A percentile compares a stretch with the other conserved stretches of the same genome.
Conservation (phyloP, 2,329 filamentous ascomycete species). For the Neofusicoccum parvum region DNA sequence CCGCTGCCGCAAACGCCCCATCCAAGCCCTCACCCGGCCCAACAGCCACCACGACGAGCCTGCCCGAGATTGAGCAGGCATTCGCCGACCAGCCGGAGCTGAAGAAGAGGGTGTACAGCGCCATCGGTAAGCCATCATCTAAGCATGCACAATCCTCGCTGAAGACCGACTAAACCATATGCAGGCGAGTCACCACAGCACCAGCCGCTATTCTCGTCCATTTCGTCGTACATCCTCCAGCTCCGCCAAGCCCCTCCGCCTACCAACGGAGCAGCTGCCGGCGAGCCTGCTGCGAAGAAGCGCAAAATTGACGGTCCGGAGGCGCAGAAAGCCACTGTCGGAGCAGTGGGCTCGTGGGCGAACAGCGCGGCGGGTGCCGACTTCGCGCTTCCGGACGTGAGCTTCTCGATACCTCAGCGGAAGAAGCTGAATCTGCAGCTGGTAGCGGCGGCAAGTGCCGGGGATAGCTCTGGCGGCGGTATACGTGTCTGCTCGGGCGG, state of each 20-base stretch:
- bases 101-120: conserved; percentile 41
- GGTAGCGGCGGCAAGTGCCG: conserved; percentile 33
- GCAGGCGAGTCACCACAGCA: conserved; percentile 8
- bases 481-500: conserved; percentile 54
- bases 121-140: conserved; percentile 32
- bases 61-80: conserved; percentile 25
- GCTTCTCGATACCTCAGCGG: conserved; percentile 63
- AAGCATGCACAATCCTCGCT: not conserved
- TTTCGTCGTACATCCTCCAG: conserved; percentile 23
- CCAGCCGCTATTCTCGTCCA: conserved; percentile 20
- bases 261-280: conserved; percentile 8
- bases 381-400: conserved; percentile 51
- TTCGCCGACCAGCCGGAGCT: conserved; percentile 38
- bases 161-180: not conserved
- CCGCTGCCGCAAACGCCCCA: not conserved
- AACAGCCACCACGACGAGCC: not conserved
- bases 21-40: not conserved
- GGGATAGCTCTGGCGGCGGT: conserved; percentile 39
- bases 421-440: conserved; percentile 66
- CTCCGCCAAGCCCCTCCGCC: conserved; percentile 1
- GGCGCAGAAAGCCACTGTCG: conserved; percentile 8
- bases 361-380: conserved; percentile 32
- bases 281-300: conserved; percentile 40
- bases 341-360: conserved; percentile 26
- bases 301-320: conserved; percentile 37